phyloP scores from a whole-genome alignment of 352 stramenopile species.

The Phytophthora pisi region DNA sequence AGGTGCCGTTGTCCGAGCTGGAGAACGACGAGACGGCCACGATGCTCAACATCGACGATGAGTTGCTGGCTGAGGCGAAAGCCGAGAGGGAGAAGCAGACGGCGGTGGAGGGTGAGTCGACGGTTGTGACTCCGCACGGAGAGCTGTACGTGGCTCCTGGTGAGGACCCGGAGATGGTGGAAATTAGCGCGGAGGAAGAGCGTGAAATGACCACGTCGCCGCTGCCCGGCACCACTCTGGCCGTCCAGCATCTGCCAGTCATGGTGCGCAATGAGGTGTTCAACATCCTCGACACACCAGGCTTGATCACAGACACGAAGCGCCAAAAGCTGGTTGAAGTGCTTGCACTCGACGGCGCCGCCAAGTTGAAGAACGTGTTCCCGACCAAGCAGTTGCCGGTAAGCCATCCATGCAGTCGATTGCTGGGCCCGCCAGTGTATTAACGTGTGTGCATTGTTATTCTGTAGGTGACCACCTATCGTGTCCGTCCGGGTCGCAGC shows the following conservation, averaged over 20 bases:
- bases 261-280: conserved; percentile 83
- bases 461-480: conserved; percentile 70
- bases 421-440: background rate
- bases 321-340: conserved; percentile 82
- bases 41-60: conserved; percentile 68
- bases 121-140: conserved; percentile 30
- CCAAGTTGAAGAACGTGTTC: conserved; percentile 79
- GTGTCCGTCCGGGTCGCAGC: conserved; percentile 65
- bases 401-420: conserved; percentile 6
- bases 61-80: conserved; percentile 29
- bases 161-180: conserved; percentile 70
- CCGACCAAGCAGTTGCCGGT: conserved; percentile 78
- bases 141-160: conserved; percentile 61
- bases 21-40: conserved; percentile 46
- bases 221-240: conserved; percentile 91
- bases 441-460: conserved; percentile 3
- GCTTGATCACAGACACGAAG: conserved; percentile 79
- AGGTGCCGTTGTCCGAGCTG: conserved; percentile 63
- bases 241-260: conserved; percentile 78
- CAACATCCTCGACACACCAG: conserved; percentile 83
- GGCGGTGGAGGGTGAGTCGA: conserved; percentile 10
- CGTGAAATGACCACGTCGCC: conserved; percentile 89
- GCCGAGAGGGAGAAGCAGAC: conserved; percentile 17
- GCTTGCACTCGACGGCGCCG: conserved; percentile 64
- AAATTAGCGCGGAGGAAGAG: conserved; percentile 68